Conservation (phyloP, 495 filamentous ascomycete species). For the Lophium mytilinum region DNA sequence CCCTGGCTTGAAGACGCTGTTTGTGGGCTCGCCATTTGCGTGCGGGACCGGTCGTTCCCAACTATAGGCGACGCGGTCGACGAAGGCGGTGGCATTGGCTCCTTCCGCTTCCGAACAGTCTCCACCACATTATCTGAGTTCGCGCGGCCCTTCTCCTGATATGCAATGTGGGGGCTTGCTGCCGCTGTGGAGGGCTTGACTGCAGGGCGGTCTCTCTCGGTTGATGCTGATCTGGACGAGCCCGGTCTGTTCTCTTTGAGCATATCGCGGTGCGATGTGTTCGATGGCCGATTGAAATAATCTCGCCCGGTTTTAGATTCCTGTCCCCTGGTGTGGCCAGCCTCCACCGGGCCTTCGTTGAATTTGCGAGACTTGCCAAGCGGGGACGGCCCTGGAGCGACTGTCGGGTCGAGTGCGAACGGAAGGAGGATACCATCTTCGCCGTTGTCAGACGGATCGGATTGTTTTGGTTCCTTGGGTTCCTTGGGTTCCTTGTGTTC, state of each 20-base stretch:
- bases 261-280: constrained; percentile 23
- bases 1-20: constrained; percentile 17
- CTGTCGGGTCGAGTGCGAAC: constrained; percentile 78
- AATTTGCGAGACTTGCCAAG: constrained; percentile 16
- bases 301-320: constrained; percentile 24
- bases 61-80: constrained; percentile 34
- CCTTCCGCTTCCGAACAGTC: constrained; percentile 38
- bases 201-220: constrained; percentile 29
- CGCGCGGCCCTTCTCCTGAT: constrained; percentile 76
- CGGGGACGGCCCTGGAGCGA: constrained; percentile 52
- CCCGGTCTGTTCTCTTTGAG: constrained; percentile 32
- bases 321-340: neutral
- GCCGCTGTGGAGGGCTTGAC: constrained; percentile 35
- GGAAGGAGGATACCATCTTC: constrained; percentile 85
- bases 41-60: constrained; percentile 33
- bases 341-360: constrained; percentile 5
- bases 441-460: constrained; percentile 47
- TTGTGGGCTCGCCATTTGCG: constrained; percentile 26
- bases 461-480: constrained; percentile 68
- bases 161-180: constrained; percentile 80
- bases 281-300: constrained; percentile 28
- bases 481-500: no score
- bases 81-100: constrained; percentile 23
- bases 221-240: constrained; percentile 52
- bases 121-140: constrained; percentile 34